Percentiles rank a stretch among this genome's conserved stretches.
Evolutionary conservation across 305 asterid genomes (phyloP).

Genomic region (Ilex paraguariensis): DNA sequence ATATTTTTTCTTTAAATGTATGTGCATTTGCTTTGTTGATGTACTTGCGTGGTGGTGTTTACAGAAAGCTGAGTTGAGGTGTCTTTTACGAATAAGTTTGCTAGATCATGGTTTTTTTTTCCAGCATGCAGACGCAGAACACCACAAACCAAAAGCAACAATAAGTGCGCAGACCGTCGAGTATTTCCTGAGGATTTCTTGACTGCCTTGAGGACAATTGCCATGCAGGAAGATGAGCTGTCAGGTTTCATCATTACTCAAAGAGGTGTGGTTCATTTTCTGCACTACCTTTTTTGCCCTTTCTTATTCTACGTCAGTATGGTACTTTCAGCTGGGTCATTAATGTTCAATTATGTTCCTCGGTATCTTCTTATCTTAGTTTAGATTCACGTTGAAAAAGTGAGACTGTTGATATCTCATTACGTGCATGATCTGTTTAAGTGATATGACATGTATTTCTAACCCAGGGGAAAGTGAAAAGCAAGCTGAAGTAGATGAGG

Average conservation of each 20-base stretch:
- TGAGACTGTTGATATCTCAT: too few relatives aligned
- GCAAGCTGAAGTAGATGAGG: neutral
- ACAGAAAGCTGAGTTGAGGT: constrained; percentile 79
- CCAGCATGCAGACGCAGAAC: constrained; percentile 25
- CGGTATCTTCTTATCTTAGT: neutral
- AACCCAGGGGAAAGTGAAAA: neutral
- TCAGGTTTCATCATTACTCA: constrained; percentile 64
- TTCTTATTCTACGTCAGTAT: neutral
- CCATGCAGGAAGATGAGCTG: constrained; percentile 75
- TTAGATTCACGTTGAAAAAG: too few relatives aligned
- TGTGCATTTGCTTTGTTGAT: too few relatives aligned
- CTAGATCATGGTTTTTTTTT: constrained; percentile 69
- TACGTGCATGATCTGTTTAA: neutral
- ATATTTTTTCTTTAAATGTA: too few relatives aligned
- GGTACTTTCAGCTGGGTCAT: neutral
- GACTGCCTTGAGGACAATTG: constrained; percentile 71
- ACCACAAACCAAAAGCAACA: constrained; percentile 21
- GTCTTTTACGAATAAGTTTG: constrained; percentile 65
- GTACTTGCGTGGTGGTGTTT: constrained; percentile 3
- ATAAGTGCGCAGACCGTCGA: constrained; percentile 19
- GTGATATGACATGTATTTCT: too few relatives aligned
- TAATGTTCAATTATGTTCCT: neutral
- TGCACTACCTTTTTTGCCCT: neutral
- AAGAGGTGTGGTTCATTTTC: constrained; percentile 50
- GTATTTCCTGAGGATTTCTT: constrained; percentile 78